Evolutionary conservation across 495 filamentous ascomycete genomes (phyloP).

Genomic region (Xylaria palmicola): DNA sequence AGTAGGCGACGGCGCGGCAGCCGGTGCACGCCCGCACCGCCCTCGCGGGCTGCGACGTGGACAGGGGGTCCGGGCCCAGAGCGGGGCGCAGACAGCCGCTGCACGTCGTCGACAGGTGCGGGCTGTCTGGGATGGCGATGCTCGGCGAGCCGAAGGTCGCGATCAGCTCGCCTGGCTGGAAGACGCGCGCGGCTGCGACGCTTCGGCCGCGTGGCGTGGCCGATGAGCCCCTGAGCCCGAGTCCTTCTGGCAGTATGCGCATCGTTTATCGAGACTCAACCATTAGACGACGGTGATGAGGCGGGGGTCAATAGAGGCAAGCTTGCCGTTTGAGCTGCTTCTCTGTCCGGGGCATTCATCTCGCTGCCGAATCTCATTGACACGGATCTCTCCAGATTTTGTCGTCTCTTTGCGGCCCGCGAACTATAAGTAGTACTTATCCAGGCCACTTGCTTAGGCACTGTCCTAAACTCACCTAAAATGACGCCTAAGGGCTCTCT

Average conservation of each 20-base stretch:
- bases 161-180: slow-evolving; percentile 42
- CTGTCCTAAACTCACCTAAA: too few species aligned
- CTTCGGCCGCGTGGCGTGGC: slow-evolving; percentile 31
- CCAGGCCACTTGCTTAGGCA: too few species aligned
- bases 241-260: slow-evolving; percentile 17
- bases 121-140: slow-evolving; percentile 43
- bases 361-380: background rate
- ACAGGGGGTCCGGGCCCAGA: background rate
- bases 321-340: background rate
- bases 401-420: background rate
- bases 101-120: slow-evolving; percentile 37
- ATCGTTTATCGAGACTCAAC: background rate
- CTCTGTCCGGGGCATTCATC: slow-evolving; percentile 10
- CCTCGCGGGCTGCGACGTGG: slow-evolving; percentile 9
- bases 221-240: slow-evolving; percentile 13
- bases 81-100: slow-evolving; percentile 38
- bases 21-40: slow-evolving; percentile 46
- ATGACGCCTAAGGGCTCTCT: too few species aligned
- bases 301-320: background rate
- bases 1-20: slow-evolving; percentile 55
- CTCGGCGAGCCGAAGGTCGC: slow-evolving; percentile 38
- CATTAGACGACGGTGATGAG: background rate
- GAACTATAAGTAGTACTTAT: background rate
- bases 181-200: slow-evolving; percentile 33
- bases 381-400: background rate